phyloP scores from a whole-genome alignment of 2,329 filamentous ascomycete genomes.

The Nigrograna mackinnonii region DNA sequence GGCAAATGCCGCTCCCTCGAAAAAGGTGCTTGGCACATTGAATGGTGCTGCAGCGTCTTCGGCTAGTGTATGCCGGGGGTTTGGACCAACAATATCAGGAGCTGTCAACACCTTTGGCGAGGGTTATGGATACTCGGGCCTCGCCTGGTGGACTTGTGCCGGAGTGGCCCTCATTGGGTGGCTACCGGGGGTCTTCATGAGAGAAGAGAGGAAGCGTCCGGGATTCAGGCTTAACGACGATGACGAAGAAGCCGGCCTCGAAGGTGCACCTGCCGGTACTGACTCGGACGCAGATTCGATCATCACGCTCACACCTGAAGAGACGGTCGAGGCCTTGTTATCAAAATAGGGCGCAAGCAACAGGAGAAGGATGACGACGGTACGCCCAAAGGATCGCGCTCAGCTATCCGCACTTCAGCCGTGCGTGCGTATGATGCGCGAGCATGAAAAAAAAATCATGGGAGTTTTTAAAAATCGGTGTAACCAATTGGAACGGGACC shows the following conservation, averaged over 20 bases:
- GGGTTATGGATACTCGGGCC: conserved; percentile 77
- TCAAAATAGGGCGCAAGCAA: conserved; percentile 23
- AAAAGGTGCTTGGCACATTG: conserved; percentile 83
- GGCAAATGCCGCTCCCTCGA: conserved; percentile 83
- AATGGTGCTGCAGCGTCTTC: conserved; percentile 92
- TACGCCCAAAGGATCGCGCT: conserved; percentile 11
- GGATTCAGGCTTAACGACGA: conserved; percentile 32
- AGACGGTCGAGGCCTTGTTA: conserved; percentile 29
- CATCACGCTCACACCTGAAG: conserved; percentile 31
- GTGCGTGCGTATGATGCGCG: not conserved
- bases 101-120: conserved; percentile 81
- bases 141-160: conserved; percentile 92
- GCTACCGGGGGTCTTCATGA: conserved; percentile 60
- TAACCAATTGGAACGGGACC: conserved; percentile 5
- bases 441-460: conserved; percentile 5
- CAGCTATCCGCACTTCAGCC: conserved; percentile 2
- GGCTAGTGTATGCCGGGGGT: conserved; percentile 83
- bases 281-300: conserved; percentile 36
- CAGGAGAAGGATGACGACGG: no score
- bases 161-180: conserved; percentile 72
- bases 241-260: conserved; percentile 35
- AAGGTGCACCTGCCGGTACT: conserved; percentile 17
- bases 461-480: conserved; percentile 12
- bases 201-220: conserved; percentile 57
- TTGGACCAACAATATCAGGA: conserved; percentile 87